These are phyloP conservation scores for Fusarium sp. DNA, from an alignment of 2,329 filamentous ascomycete species.

Conservation along the genomic window DNA sequence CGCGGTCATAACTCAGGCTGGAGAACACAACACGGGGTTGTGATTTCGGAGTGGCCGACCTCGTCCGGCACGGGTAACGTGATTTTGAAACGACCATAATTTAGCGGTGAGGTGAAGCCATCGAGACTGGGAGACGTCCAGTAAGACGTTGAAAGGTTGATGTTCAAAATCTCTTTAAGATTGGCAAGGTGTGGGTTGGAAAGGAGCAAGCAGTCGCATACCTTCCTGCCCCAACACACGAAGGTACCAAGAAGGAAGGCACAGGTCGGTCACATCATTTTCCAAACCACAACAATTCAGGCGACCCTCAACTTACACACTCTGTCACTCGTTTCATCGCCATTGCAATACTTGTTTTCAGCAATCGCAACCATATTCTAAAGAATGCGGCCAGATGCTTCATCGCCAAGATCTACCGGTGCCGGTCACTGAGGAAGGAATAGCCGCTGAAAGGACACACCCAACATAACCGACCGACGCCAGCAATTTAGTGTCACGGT, in stretches of 20 bases:
- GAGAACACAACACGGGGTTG: conserved; percentile 10
- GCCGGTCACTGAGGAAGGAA: not conserved
- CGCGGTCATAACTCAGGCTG: conserved; percentile 26
- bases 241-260: not conserved
- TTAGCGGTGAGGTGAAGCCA: not conserved
- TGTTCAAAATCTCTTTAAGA: not conserved
- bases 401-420: not conserved
- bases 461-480: not conserved
- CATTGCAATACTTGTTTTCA: not conserved
- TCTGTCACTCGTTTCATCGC: not conserved
- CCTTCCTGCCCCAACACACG: not conserved
- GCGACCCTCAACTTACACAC: not conserved
- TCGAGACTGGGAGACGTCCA: not conserved
- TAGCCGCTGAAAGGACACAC: conserved; percentile 4
- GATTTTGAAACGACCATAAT: not conserved
- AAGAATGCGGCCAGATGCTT: not conserved
- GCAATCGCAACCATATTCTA: not conserved
- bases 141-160: not conserved
- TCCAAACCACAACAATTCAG: not conserved
- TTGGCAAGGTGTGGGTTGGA: not conserved
- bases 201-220: not conserved
- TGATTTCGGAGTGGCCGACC: conserved; percentile 29
- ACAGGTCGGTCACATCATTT: not conserved
- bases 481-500: conserved; percentile 11
- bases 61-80: not conserved